Percentiles rank a stretch among this genome's conserved stretches.
These are phyloP conservation scores for Lentinula detonsa DNA, from an alignment of 768 basidiomycete genomes.

Conservation along the genomic window DNA sequence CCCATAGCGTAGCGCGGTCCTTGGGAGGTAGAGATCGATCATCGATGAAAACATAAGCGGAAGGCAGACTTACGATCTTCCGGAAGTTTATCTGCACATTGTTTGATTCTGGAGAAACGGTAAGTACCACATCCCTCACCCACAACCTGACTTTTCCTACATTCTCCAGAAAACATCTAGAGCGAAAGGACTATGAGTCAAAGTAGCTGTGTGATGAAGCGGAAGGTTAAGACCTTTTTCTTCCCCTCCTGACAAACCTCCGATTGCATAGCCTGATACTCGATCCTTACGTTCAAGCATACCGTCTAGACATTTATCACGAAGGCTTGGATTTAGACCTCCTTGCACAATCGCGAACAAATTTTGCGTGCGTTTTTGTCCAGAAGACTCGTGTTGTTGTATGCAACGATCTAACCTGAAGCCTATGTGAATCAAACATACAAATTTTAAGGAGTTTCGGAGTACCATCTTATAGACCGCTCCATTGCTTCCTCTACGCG, in stretches of 20 bases:
- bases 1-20: conserved; percentile 93
- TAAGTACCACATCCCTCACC: not conserved
- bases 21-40: conserved; percentile 18
- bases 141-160: conserved; percentile 34
- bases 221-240: conserved; percentile 59
- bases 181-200: not conserved
- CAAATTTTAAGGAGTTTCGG: not conserved
- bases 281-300: conserved; percentile 71
- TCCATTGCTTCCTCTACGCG: conserved; percentile 87
- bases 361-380: conserved; percentile 64
- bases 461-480: conserved; percentile 73
- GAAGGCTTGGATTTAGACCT: conserved; percentile 64
- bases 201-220: not conserved
- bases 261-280: conserved; percentile 91
- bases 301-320: conserved; percentile 72
- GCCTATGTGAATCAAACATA: not conserved
- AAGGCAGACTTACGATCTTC: conserved; percentile 55
- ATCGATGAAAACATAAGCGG: not conserved
- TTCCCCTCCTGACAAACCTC: conserved; percentile 87
- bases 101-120: conserved; percentile 53
- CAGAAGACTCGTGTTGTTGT: conserved; percentile 61
- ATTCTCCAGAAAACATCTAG: conserved; percentile 81
- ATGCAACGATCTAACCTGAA: conserved; percentile 73
- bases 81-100: conserved; percentile 75
- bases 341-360: conserved; percentile 93